A percentile compares a stretch with the other conserved stretches of the same genome.
phyloP scores from a whole-genome alignment of 2,329 filamentous ascomycete genomes.

The Epichloe festucae region DNA sequence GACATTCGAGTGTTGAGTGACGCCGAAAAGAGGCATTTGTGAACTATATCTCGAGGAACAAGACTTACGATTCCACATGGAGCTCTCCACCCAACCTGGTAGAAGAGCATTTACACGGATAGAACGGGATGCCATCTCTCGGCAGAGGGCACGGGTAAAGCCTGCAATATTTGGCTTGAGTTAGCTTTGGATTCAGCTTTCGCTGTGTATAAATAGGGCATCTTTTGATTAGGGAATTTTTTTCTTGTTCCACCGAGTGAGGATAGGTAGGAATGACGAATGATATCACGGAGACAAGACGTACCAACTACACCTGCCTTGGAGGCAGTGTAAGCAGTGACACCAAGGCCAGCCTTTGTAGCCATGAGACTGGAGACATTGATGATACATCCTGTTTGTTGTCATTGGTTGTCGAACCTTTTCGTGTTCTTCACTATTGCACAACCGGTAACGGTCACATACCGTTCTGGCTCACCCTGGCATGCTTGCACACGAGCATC shows the following conservation, averaged over 20 bases:
- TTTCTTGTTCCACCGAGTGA: too few relatives aligned
- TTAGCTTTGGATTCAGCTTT: not conserved
- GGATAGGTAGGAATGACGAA: too few relatives aligned
- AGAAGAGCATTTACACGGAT: slow-evolving; percentile 71
- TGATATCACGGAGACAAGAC: too few relatives aligned
- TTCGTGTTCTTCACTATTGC: not conserved
- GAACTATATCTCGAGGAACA: slow-evolving; percentile 3
- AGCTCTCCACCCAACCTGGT: slow-evolving; percentile 71
- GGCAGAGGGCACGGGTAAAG: slow-evolving; percentile 54
- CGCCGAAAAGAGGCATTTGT: slow-evolving; percentile 2
- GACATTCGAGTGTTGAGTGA: not conserved
- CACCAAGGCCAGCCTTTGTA: too few relatives aligned
- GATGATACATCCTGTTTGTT: too few relatives aligned
- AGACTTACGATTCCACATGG: slow-evolving; percentile 59
- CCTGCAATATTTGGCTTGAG: slow-evolving; percentile 27
- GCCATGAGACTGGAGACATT: too few relatives aligned
- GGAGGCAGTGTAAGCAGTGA: too few relatives aligned
- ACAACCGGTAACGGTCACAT: not conserved
- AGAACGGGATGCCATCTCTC: slow-evolving; percentile 44
- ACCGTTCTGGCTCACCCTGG: slow-evolving; percentile 22
- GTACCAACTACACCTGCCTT: too few relatives aligned
- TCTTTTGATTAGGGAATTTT: not conserved
- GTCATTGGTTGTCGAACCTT: too few relatives aligned
- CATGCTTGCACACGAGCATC: slow-evolving; percentile 45
- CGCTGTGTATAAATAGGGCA: slow-evolving; percentile 7